Evolutionary conservation across 345 rosid genomes (phyloP).

Genomic region (Eucalyptus shirleyi): DNA sequence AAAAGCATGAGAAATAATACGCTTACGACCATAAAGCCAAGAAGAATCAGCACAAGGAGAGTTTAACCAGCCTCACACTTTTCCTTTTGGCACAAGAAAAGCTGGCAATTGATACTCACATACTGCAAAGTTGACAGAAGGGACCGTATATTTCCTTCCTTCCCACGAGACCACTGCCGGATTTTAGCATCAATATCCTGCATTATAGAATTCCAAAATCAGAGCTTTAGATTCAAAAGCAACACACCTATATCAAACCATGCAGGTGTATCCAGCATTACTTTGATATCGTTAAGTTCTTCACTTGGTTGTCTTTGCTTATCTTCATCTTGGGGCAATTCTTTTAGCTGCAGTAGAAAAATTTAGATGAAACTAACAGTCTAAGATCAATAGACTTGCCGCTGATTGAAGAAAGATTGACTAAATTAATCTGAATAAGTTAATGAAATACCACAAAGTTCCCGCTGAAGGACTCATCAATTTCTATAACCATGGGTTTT

Average conservation of each 20-base stretch:
- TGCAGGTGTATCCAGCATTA: constrained; percentile 1
- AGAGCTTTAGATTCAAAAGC: neutral
- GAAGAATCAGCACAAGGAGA: neutral
- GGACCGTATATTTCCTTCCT: constrained; percentile 86
- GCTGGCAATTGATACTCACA: constrained; percentile 31
- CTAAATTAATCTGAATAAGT: neutral
- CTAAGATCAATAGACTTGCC: neutral
- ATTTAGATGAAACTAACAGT: neutral
- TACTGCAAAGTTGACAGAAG: constrained; percentile 81
- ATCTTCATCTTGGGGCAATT: constrained; percentile 29
- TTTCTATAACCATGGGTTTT: constrained; percentile 19
- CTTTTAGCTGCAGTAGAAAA: constrained; percentile 35
- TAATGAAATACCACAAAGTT: constrained; percentile 28
- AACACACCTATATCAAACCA: neutral
- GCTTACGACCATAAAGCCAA: neutral
- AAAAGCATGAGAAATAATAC: neutral
- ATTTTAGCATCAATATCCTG: constrained; percentile 62
- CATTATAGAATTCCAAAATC: neutral
- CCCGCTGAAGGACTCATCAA: constrained; percentile 31
- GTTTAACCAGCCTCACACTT: neutral
- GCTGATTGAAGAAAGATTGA: neutral
- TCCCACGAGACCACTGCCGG: constrained; percentile 68
- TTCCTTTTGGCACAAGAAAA: neutral
- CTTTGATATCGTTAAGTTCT: constrained; percentile 34
- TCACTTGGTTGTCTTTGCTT: neutral